Base-by-base conservation (phyloP, 768 basidiomycete species). In the Crassisporium funariophilum region DNA sequence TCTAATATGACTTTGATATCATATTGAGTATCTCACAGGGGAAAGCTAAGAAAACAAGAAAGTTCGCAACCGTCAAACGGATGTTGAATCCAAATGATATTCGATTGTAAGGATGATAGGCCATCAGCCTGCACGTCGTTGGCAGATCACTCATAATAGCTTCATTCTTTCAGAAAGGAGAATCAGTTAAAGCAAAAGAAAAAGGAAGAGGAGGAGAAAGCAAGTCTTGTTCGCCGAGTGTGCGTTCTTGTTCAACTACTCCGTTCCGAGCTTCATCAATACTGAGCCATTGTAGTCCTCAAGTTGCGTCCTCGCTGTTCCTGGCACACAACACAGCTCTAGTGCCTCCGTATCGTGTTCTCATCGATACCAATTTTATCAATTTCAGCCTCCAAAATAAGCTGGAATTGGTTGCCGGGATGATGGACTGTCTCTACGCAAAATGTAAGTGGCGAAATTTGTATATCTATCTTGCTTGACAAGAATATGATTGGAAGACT, bases 351-450 rank as follows among this genome's bases (percentile, higher is more conserved):
- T 99, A 98, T 64, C 84, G 95, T 15, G 91, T 99, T 20, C 82
- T 99, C 29, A 92, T 99, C 50, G 97, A 99, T 68, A 99, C 97
- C 63, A 99, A 99, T 66, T 98, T 99, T 58, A 99, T 99, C 77
- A 98, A 98, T 64, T 95, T 98, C 65, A 91, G 88, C 55, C 77
- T 99, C 39, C 97, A 99, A 72, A 99, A 98, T 69, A 97, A 98
- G 67, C 72, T 99, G 54, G 97, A 99, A 66, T 78, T 98, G 44
- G 76, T 98, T 16, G 84, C 86, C 59, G 94, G 91, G n/a, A 98
- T 99, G 97, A 98, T 99, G 97, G 97, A 99, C 62, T 95, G 93
- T 60, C 75, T 98, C 12, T 97, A 91, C 67, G 97, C 97, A 10
- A 98, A 99, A 74, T 98, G 95, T 95, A 55, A 35, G 66, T 5